Percentiles rank a stretch among this genome's conserved stretches.
phyloP scores from a whole-genome alignment of 257 asterid genomes.

The Nicotiana knightiana region DNA sequence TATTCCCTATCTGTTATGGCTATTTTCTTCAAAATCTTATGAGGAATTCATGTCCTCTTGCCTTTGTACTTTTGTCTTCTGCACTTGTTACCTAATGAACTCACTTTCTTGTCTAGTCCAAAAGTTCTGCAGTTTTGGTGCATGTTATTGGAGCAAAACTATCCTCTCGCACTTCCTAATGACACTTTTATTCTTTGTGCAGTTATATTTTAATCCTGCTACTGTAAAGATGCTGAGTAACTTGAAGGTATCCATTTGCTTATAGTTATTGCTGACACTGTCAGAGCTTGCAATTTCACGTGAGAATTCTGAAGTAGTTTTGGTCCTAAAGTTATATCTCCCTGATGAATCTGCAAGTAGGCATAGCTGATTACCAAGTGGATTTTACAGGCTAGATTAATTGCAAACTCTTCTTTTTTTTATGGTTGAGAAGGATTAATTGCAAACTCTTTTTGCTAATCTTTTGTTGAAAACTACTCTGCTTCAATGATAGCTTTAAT shows the following conservation, averaged over 20 bases:
- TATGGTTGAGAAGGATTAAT: no score
- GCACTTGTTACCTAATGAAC: background rate
- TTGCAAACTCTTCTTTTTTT: background rate
- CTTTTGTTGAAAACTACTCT: background rate
- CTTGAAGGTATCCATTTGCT: conserved; percentile 60
- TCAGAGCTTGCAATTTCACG: background rate
- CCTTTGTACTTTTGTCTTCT: background rate
- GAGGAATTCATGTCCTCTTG: background rate
- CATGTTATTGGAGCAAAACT: background rate
- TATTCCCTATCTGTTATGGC: background rate
- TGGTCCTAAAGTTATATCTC: background rate
- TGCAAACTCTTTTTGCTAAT: background rate
- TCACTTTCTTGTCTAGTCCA: background rate
- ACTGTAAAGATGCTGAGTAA: conserved; percentile 99
- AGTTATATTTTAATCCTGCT: conserved; percentile 97
- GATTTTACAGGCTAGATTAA: background rate
- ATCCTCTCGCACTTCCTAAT: conserved; percentile 5
- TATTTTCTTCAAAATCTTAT: background rate
- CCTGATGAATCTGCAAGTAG: background rate
- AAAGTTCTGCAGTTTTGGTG: background rate
- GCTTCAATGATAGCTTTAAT: background rate
- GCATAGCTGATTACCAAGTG: background rate
- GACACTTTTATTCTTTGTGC: conserved; percentile 18
- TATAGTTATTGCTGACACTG: background rate
- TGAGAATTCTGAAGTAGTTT: background rate